Conservation (phyloP, 2,329 filamentous ascomycete species). For the Aspergillus sp. region DNA sequence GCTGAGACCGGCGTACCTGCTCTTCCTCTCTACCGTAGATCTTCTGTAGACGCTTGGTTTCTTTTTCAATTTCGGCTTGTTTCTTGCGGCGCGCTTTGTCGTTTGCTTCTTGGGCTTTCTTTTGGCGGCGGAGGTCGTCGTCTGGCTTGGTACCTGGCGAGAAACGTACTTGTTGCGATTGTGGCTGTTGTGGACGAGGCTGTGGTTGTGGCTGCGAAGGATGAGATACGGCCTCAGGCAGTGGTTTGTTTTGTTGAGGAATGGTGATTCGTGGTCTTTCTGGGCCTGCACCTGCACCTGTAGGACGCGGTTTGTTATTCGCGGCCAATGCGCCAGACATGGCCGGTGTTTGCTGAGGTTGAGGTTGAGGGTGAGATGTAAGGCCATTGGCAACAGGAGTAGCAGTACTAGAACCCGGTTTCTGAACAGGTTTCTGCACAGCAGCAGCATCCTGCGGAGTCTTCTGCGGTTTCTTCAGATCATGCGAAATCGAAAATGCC, state of each 20-base stretch:
- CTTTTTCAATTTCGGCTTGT: conserved; percentile 59
- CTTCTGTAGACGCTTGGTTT: conserved; percentile 65
- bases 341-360: background rate
- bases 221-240: conserved; percentile 15
- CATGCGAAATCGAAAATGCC: conserved; percentile 53
- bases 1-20: conserved; percentile 16
- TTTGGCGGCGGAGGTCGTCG: conserved; percentile 9
- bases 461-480: background rate
- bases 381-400: background rate
- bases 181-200: background rate
- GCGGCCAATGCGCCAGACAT: background rate
- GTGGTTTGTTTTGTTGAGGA: background rate
- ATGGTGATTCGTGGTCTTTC: background rate
- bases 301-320: background rate
- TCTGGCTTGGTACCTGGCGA: conserved; percentile 6
- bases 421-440: background rate
- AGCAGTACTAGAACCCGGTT: background rate
- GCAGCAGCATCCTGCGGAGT: background rate
- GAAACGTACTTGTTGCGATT: conserved; percentile 1
- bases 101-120: conserved; percentile 48
- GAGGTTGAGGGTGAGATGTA: background rate
- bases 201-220: conserved; percentile 15
- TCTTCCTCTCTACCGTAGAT: conserved; percentile 47
- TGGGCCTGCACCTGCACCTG: background rate
- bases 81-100: conserved; percentile 45